Percentiles rank a stretch among this genome's conserved stretches.
phyloP scores from a whole-genome alignment of 2,329 filamentous ascomycete species.

The Escovopsis sp. region DNA sequence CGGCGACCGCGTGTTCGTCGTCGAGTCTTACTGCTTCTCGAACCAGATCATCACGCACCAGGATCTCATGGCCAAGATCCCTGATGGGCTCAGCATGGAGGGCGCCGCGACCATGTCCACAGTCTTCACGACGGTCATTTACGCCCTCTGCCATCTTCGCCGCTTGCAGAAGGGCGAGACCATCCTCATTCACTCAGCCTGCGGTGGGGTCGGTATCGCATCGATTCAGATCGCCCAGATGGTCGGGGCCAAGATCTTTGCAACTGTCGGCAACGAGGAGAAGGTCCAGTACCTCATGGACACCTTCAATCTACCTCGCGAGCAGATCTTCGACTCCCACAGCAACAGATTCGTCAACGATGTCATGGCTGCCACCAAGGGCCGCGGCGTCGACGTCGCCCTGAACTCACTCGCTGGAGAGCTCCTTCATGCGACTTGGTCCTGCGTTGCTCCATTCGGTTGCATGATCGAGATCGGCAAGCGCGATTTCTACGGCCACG shows the following conservation, averaged over 20 bases:
- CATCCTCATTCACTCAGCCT: conserved; percentile 3
- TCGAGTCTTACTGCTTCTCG: background rate
- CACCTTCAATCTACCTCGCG: conserved; percentile 16
- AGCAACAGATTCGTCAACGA: conserved; percentile 17
- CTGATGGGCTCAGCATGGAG: background rate
- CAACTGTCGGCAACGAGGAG: conserved; percentile 19
- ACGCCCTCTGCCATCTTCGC: background rate
- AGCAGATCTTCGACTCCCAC: conserved; percentile 21
- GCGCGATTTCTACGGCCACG: conserved; percentile 24
- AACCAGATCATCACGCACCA: background rate
- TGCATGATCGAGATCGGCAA: conserved; percentile 33
- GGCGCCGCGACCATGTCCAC: background rate
- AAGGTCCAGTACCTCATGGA: conserved; percentile 20
- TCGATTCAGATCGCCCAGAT: conserved; percentile 2
- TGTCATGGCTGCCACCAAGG: conserved; percentile 13
- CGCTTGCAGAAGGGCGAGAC: conserved; percentile 5
- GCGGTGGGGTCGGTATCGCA: conserved; percentile 4
- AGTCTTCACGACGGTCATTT: background rate
- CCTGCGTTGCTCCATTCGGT: conserved; percentile 29
- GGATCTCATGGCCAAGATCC: background rate
- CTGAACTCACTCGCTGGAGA: conserved; percentile 28
- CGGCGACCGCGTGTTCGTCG: background rate
- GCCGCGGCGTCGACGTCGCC: conserved; percentile 22
- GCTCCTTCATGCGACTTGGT: conserved; percentile 26
- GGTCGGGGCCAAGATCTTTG: conserved; percentile 9